Evolutionary conservation across 2,329 filamentous ascomycete species (phyloP).

Genomic region (Microdochium nivale): DNA sequence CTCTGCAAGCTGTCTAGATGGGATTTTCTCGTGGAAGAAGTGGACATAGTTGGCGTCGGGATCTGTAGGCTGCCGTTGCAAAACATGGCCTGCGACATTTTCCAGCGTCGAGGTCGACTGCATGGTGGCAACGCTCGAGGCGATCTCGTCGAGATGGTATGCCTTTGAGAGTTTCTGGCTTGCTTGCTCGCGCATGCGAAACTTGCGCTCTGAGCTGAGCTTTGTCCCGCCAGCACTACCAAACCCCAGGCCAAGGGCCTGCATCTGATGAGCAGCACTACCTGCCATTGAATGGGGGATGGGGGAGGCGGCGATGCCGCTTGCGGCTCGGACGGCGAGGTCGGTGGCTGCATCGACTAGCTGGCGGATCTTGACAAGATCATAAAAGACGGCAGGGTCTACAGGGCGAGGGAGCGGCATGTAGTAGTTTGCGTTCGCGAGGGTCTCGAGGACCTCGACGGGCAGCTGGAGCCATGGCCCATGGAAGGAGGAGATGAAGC

Average conservation of each 20-base stretch:
- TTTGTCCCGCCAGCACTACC: constrained; percentile 53
- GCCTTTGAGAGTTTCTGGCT: constrained; percentile 69
- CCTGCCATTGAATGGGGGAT: constrained; percentile 42
- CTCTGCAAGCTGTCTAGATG: constrained; percentile 63
- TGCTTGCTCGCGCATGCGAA: constrained; percentile 73
- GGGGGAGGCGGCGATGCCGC: constrained; percentile 58
- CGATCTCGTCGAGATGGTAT: constrained; percentile 76
- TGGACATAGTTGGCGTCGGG: constrained; percentile 79
- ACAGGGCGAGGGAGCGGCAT: constrained; percentile 68
- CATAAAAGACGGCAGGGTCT: constrained; percentile 74
- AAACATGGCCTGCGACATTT: constrained; percentile 64
- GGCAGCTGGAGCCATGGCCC: constrained; percentile 78
- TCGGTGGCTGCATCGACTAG: constrained; percentile 74
- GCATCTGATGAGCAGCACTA: constrained; percentile 19
- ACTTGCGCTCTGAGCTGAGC: constrained; percentile 67
- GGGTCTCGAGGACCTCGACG: constrained; percentile 67
- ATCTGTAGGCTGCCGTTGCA: constrained; percentile 61
- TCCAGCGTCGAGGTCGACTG: constrained; percentile 70
- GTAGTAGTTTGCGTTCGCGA: constrained; percentile 73
- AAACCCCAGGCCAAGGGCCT: constrained; percentile 42
- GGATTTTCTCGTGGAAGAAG: constrained; percentile 88
- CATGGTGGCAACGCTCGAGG: constrained; percentile 76
- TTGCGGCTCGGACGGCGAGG: constrained; percentile 68
- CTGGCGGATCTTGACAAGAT: constrained; percentile 72
- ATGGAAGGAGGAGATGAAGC: constrained; percentile 75